Conservation (phyloP, 1,284 basidiomycete genomes). For the Cystobasidium slooffiae region DNA sequence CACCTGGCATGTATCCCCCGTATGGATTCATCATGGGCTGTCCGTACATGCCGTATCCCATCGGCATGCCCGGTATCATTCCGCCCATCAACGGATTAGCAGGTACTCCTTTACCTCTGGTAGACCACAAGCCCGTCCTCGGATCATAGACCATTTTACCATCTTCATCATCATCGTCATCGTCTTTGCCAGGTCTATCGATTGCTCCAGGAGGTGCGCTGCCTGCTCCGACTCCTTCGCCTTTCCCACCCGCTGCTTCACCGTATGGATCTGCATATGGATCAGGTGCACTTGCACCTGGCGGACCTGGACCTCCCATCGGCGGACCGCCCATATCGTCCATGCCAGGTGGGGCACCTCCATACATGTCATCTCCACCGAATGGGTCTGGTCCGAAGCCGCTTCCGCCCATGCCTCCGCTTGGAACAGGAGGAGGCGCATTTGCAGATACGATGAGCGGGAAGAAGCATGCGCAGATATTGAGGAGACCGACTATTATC, state of each 20-base stretch:
- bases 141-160: conserved; percentile 37
- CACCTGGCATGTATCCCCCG: background rate
- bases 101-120: conserved; percentile 9
- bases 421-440: background rate
- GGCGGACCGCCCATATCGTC: background rate
- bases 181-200: conserved; percentile 1
- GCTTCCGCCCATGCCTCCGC: no score
- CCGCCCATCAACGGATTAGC: background rate
- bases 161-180: conserved; percentile 10
- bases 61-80: conserved; percentile 20
- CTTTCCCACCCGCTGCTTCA: background rate
- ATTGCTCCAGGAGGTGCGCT: conserved; percentile 31
- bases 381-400: conserved; percentile 5
- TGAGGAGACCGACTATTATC: conserved; percentile 23
- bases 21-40: conserved; percentile 23
- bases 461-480: conserved; percentile 26
- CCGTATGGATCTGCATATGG: conserved; percentile 23
- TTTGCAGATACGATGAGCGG: conserved; percentile 1
- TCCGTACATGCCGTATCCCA: conserved; percentile 37
- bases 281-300: conserved; percentile 19
- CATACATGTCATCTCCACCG: background rate
- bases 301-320: background rate
- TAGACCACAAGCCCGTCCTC: conserved; percentile 26
- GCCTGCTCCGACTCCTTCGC: conserved; percentile 36
- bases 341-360: background rate